Conservation (phyloP, 179 eudicot species). For the Corrigiola litoralis region DNA sequence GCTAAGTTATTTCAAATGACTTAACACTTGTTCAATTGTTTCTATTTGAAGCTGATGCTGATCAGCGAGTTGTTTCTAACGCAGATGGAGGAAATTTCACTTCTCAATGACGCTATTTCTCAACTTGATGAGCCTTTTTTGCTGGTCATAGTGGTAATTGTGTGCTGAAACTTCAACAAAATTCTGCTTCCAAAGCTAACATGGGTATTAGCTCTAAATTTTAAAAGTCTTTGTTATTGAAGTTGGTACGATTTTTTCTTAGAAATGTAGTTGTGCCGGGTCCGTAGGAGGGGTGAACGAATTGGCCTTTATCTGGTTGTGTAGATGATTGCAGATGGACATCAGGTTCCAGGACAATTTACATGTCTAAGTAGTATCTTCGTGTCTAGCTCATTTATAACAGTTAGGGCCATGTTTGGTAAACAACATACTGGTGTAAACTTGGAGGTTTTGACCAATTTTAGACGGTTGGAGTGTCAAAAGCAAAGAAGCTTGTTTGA, state of each 20-base stretch:
- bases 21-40: not conserved
- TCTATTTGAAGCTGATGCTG: not conserved
- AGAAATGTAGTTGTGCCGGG: constrained; percentile 7
- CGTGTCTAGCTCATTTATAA: no score
- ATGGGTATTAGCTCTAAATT: constrained; percentile 96
- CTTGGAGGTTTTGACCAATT: no score
- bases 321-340: no score
- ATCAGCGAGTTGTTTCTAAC: constrained; percentile 10
- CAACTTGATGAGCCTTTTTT: constrained; percentile 93
- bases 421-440: no score
- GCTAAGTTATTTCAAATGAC: constrained; percentile 21
- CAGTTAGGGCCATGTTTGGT: no score
- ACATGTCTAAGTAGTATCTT: no score
- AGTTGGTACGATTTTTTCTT: not conserved
- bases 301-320: no score
- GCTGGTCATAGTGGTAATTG: constrained; percentile 99
- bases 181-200: constrained; percentile 85
- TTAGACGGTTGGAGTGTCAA: no score
- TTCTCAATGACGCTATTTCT: constrained; percentile 87
- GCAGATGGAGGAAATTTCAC: constrained; percentile 97
- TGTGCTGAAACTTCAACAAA: constrained; percentile 96
- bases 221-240: constrained; percentile 30
- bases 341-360: no score
- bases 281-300: not conserved
- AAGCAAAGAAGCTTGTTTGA: no score